Percentiles rank a stretch among this genome's conserved stretches.
Evolutionary conservation across 345 rosid species (phyloP).

Genomic region (Eucalyptus erythrocorys): DNA sequence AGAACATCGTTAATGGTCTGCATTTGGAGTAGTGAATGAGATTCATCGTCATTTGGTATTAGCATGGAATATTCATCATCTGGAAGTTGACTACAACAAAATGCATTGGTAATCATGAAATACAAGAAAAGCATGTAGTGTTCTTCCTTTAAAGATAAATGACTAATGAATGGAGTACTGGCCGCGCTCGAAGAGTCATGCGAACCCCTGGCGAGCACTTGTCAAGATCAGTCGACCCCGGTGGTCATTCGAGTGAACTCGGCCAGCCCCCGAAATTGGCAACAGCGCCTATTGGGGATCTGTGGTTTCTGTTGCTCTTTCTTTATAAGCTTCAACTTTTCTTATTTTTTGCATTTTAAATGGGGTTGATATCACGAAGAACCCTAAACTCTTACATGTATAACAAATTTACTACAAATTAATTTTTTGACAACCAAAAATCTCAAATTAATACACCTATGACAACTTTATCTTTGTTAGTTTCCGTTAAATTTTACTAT

Average conservation of each 20-base stretch:
- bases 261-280: not conserved
- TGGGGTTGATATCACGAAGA: too few species aligned
- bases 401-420: too few species aligned
- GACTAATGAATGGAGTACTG: not conserved
- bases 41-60: not conserved
- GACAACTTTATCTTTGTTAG: too few species aligned
- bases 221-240: not conserved
- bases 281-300: not conserved
- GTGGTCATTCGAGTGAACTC: not conserved
- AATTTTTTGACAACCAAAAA: too few species aligned
- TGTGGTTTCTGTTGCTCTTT: too few species aligned
- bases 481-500: too few species aligned
- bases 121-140: not conserved
- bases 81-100: not conserved
- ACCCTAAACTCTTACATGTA: too few species aligned
- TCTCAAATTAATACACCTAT: too few species aligned
- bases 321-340: too few species aligned
- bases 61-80: not conserved
- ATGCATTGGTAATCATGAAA: not conserved
- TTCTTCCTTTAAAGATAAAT: not conserved
- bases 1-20: constrained; percentile 69
- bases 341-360: too few species aligned
- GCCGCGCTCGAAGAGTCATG: too few species aligned
- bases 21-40: not conserved
- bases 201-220: not conserved